These are phyloP conservation scores for Sonneratia alba DNA, from an alignment of 345 rosid species.

Conservation along the genomic window DNA sequence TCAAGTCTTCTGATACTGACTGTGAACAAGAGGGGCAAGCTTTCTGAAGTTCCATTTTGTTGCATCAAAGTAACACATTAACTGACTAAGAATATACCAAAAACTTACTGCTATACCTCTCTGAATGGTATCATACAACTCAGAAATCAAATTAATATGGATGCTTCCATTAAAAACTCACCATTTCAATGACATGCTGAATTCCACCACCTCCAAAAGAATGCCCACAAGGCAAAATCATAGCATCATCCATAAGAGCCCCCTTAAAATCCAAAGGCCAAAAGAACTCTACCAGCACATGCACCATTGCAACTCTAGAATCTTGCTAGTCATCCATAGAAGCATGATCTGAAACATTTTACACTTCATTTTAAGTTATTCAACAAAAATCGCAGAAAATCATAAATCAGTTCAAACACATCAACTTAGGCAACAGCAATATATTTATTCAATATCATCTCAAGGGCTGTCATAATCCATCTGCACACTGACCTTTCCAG, in stretches of 20 bases:
- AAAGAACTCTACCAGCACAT: neutral
- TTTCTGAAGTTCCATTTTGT: conserved; percentile 43
- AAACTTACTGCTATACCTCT: neutral
- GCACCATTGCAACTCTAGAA: neutral
- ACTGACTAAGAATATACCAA: neutral
- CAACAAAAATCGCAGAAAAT: too few relatives aligned
- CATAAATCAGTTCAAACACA: neutral
- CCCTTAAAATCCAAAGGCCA: conserved; percentile 36
- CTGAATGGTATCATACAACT: neutral
- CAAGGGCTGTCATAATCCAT: neutral
- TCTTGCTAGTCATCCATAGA: conserved; percentile 1
- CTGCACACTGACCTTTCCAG: neutral
- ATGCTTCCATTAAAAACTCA: conserved; percentile 16
- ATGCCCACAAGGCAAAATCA: conserved; percentile 89
- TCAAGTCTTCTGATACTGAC: conserved; percentile 53
- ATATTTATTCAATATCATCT: neutral
- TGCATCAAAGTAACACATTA: conserved; percentile 7
- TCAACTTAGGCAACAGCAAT: neutral
- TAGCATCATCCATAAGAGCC: conserved; percentile 79
- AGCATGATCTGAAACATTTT: too few relatives aligned
- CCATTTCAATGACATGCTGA: conserved; percentile 48
- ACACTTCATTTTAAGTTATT: too few relatives aligned
- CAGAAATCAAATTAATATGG: neutral
- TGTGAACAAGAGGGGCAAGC: conserved; percentile 64
- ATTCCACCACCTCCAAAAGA: conserved; percentile 75